phyloP scores from a whole-genome alignment of 805 yeast species.

The Candida glaebosa region DNA sequence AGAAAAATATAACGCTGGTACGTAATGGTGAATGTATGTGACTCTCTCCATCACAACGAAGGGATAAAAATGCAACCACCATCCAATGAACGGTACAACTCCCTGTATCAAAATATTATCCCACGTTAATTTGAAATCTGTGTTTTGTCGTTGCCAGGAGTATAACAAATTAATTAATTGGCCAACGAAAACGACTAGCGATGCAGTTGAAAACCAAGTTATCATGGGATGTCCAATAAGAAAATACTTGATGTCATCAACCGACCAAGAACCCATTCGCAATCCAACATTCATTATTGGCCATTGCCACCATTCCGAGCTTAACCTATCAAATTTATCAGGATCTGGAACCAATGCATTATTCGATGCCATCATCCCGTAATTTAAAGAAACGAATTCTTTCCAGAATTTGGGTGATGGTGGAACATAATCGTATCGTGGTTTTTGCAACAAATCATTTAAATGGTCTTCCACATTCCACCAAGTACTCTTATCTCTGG shows the following conservation, averaged over 20 bases:
- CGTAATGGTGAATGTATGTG: conserved; percentile 43
- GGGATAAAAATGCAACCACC: conserved; percentile 40
- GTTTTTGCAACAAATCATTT: conserved; percentile 43
- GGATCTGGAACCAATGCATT: conserved; percentile 77
- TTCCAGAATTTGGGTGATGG: conserved; percentile 56
- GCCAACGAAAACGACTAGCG: conserved; percentile 19
- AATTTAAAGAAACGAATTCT: conserved; percentile 70
- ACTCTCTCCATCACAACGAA: conserved; percentile 43
- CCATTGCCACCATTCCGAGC: conserved; percentile 86
- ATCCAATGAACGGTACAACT: conserved; percentile 35
- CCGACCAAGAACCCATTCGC: conserved; percentile 72
- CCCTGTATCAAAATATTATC: conserved; percentile 27
- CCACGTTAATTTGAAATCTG: conserved; percentile 21
- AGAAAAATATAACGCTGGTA: conserved; percentile 53
- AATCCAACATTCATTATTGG: conserved; percentile 75
- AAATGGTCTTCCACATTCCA: conserved; percentile 78
- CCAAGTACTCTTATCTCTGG: conserved; percentile 63
- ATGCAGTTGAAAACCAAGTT: conserved; percentile 51
- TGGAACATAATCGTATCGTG: conserved; percentile 28
- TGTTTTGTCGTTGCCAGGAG: conserved; percentile 32
- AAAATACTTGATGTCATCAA: conserved; percentile 56
- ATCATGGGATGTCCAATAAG: conserved; percentile 75
- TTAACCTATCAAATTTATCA: conserved; percentile 68
- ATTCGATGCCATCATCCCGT: conserved; percentile 86
- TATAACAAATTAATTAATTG: conserved; percentile 16